Base-by-base conservation (phyloP, 495 filamentous ascomycete species). In the Cryomyces minteri region DNA sequence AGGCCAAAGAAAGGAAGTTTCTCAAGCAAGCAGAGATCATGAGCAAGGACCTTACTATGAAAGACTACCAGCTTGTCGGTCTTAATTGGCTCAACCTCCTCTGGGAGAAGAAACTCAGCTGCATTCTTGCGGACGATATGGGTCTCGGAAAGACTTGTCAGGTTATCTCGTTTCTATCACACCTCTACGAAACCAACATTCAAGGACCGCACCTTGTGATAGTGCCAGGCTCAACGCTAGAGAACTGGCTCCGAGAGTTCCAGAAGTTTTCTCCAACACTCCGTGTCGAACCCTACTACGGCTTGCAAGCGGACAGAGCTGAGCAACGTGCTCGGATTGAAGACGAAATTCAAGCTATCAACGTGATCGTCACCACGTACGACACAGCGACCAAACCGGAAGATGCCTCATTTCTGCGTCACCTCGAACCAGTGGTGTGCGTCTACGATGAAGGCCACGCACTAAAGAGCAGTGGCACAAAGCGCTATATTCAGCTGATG, bases 41-140 rank as follows among this genome's bases (percentile, higher is more conserved):
- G 78, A 64, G 66, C 2, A 67, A 80, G 4, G 70, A 78, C 48
- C 64, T 85, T 42, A 60, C 68, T 11, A 71, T 98, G 60, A 95
- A 95, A 57, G 76, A 88, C 39, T 96, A 95, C 52, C 90, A 98
- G 58, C 58, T 96, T 38, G 84, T 94, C 29, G 90, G 90, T 18
- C 70, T 98, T 31, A 98, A 96, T 54, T 98, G 92, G 92, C 66
- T 96, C 41, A 70, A 73, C 40, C 61, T 95, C 25, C 67, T 96
- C 32, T 94, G 82, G 52, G 63, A 80, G 40, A 77, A 83, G 37
- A 68, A 77, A 25, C 64, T 88, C 45, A 85, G 82, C 46, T 82
- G 87, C 40, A 96, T 98, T 49, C 67, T 98, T 11, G 92, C 90
- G 0, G 90, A 98, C 58, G 90, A 98, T 51, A 98, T 98, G 90